A percentile compares a stretch with the other conserved stretches of the same genome.
Conservation (phyloP, 2,329 filamentous ascomycete species). For the Aspergillus hiratsukae region DNA sequence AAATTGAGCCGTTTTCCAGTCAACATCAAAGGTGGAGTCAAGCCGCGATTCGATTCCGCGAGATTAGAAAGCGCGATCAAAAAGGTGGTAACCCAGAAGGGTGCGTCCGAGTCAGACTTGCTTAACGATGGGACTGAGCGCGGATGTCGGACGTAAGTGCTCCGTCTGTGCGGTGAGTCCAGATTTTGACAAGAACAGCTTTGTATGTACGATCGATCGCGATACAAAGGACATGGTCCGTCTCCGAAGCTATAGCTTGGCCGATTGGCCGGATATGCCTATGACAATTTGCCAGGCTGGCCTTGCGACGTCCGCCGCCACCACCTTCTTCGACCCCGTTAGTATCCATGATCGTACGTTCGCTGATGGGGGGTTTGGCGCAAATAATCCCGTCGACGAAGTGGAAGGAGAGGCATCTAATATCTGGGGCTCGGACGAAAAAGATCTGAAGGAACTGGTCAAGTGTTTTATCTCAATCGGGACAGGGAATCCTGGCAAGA, state of each 20-base stretch:
- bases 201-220: not conserved
- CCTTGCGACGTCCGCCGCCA: conserved; percentile 42
- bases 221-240: not conserved
- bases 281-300: conserved; percentile 40
- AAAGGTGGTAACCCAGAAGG: not conserved
- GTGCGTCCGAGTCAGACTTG: not conserved
- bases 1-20: not conserved
- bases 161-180: not conserved
- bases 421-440: not conserved
- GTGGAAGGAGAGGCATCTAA: not conserved
- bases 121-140: not conserved
- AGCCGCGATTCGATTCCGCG: not conserved
- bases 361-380: conserved; percentile 40
- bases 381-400: conserved; percentile 42
- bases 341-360: conserved; percentile 31
- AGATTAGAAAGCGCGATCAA: not conserved
- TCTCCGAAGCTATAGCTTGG: not conserved
- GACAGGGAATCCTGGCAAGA: not conserved
- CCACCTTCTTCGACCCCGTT: conserved; percentile 38
- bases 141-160: not conserved
- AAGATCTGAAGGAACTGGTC: not conserved
- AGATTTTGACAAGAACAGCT: not conserved
- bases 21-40: not conserved
- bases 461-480: not conserved
- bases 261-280: not conserved